These are phyloP conservation scores for Chaetomidium leptoderma DNA, from an alignment of 495 filamentous ascomycete genomes.

Conservation along the genomic window DNA sequence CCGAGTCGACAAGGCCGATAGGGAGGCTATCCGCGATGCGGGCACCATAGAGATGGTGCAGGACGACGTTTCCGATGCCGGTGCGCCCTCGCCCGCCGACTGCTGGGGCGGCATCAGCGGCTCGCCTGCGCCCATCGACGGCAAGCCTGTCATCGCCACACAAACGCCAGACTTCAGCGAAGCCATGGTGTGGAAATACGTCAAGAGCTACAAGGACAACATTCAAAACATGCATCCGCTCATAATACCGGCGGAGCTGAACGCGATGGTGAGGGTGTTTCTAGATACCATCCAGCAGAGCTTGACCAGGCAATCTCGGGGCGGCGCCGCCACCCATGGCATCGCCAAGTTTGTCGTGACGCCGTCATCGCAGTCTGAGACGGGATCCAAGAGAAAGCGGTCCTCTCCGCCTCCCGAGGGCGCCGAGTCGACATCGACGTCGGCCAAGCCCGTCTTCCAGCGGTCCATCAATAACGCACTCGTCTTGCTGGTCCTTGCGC, in stretches of 20 bases:
- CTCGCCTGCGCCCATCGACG: conserved; percentile 35
- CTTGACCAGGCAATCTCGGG: conserved; percentile 23
- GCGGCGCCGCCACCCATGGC: too few species aligned
- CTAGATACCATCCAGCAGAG: conserved; percentile 39
- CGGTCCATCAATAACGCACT: conserved; percentile 69
- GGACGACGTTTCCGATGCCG: conserved; percentile 45
- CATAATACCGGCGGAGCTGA: conserved; percentile 50
- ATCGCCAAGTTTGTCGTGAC: conserved; percentile 30
- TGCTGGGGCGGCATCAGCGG: conserved; percentile 50
- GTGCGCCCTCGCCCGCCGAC: conserved; percentile 46
- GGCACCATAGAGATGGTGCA: conserved; percentile 29
- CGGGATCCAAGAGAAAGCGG: conserved; percentile 57
- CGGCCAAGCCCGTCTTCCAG: conserved; percentile 42
- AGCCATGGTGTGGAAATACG: conserved; percentile 57
- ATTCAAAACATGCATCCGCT: conserved; percentile 91
- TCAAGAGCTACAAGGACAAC: conserved; percentile 67
- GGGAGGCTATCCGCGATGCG: conserved; percentile 29
- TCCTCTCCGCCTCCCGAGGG: conserved; percentile 40
- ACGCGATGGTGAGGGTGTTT: conserved; percentile 49
- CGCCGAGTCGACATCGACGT: conserved; percentile 30
- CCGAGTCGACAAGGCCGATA: conserved; percentile 15
- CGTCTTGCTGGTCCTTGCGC: conserved; percentile 74
- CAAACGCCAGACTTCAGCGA: conserved; percentile 60
- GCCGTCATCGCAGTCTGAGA: conserved; percentile 30
- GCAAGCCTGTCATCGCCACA: conserved; percentile 46